Evolutionary conservation across 345 rosid genomes (phyloP).

Genomic region (Boechera retrofracta): DNA sequence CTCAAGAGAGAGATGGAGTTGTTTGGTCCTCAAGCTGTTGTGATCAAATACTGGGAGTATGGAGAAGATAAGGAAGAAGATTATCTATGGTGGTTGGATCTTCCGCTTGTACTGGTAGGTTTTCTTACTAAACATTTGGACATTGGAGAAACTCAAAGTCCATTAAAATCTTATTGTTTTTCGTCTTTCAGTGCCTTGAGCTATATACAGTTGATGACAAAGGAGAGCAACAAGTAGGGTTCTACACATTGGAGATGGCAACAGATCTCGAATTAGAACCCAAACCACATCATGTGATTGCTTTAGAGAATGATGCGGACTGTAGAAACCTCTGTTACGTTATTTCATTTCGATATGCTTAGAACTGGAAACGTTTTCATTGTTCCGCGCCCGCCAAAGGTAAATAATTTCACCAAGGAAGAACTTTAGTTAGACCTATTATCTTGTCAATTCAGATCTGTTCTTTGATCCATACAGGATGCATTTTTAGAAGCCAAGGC

Average conservation of each 20-base stretch:
- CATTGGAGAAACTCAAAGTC: constrained; percentile 20
- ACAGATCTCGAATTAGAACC: constrained; percentile 90
- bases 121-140: constrained; percentile 8
- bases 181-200: constrained; percentile 77
- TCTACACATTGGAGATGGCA: constrained; percentile 93
- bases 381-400: too few relatives aligned
- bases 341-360: too few relatives aligned
- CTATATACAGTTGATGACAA: constrained; percentile 63
- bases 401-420: too few relatives aligned
- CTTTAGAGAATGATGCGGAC: constrained; percentile 76
- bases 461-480: too few relatives aligned
- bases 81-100: constrained; percentile 95
- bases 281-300: constrained; percentile 80
- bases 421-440: too few relatives aligned
- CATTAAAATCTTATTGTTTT: neutral
- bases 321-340: constrained; percentile 77
- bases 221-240: constrained; percentile 71
- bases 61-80: constrained; percentile 84
- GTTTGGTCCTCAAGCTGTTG: constrained; percentile 95
- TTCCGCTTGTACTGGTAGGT: constrained; percentile 83
- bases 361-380: too few relatives aligned
- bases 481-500: too few relatives aligned
- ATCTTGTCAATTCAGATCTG: too few relatives aligned
- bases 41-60: constrained; percentile 83
- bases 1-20: constrained; percentile 86